Base-by-base conservation (phyloP, 140 eudicot species). In the Senecio squalidus region DNA sequence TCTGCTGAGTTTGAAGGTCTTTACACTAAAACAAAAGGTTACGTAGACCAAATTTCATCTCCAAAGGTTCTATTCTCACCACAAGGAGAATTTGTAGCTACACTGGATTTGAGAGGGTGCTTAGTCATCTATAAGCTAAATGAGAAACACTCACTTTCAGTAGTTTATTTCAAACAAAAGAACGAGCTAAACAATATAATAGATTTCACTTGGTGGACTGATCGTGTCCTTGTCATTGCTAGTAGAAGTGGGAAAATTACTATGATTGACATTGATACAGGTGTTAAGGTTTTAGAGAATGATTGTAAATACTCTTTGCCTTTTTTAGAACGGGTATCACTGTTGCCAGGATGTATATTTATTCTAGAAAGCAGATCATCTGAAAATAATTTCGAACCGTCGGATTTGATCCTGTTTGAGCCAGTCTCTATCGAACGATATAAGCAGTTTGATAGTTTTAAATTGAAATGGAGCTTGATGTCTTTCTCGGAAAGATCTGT, bases 161-260 rank as follows among this genome's bases (percentile, higher is more conserved):
- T 21, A 65, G 45, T 79, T 43, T 45, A 62, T 67, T 62, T 51
- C 57, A 75, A 74, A 58, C 78, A 69, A 55, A 80, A 59, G 38
- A 26, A 36, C 15, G 58, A 68, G 47, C 31, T 84, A 56, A 64
- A 51, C 25, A 80, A 82, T 66, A 40, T 87, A 55, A 48, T 74
- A 30, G 96, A 92, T 78, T 92, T 92, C 47, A 74, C 96, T 62
- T 92, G 98, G 98, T 92, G 98, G 98, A 76, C 80, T 45, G 93
- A 87, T 58, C 64, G 62, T 68, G 69, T 84, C 8, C 73, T 88
- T 71, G 77, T 73, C 25, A 47, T 84, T 64, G 93, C 89, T 53
- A 62, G 60, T 75, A 84, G 79, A 70, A 77, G 70, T 56, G 95
- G 96, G 22, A 70, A 54, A 8, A 62, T 84, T 39, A 34, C 74